Evolutionary conservation across 805 yeast species (phyloP), one percentile per base, ranked within the genome.

Genomic region (Maudiozyma turicensis): DNA sequence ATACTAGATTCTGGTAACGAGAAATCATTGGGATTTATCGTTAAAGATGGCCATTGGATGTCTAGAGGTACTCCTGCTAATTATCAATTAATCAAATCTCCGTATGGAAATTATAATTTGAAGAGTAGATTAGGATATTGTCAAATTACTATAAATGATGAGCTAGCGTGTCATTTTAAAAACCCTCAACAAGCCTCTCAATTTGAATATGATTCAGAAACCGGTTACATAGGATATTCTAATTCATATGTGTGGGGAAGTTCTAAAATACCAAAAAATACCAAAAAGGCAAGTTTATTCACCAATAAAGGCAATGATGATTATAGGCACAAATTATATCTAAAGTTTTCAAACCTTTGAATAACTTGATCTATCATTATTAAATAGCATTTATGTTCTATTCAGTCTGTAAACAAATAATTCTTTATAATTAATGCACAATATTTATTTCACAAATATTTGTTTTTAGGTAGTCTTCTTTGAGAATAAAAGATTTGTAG

Each of bases 1-100:
- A 32, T 58, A 28, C 64, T 67, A 28, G 75, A 72, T 14, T 58
- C 63, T 34, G 58, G 15, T 2, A 26, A 60, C 20, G 48, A 56
- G 1, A 52, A 61, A 44, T 20, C 28, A 6, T 31, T 33, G 10
- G 89, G 87, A 1, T 72, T 65, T 57, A 59, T 91, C 50, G 91
- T 90, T 59, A 78, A 85, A 52, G 85, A 79, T 59, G 99, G 99
- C 4, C 76, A 80, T 55, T 90, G 95, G 93, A 86, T 83, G 67
- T 62, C 75, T 5, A 63, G 69, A 40, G 96, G 96, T 1, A 79
- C 93, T 0, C 91, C 97, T 66, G 98, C 96, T 5, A 80, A 84
- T 5, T 90, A 74, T 67, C 73, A 73, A 29, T 57, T 85, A 29
- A 59, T 66, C 33, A 74, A 80, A 48, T 78, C 84, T 33, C 75